Percentiles rank a stretch among this genome's conserved stretches.
phyloP scores from a whole-genome alignment of 495 filamentous ascomycete species.

The Talaromyces liani region DNA sequence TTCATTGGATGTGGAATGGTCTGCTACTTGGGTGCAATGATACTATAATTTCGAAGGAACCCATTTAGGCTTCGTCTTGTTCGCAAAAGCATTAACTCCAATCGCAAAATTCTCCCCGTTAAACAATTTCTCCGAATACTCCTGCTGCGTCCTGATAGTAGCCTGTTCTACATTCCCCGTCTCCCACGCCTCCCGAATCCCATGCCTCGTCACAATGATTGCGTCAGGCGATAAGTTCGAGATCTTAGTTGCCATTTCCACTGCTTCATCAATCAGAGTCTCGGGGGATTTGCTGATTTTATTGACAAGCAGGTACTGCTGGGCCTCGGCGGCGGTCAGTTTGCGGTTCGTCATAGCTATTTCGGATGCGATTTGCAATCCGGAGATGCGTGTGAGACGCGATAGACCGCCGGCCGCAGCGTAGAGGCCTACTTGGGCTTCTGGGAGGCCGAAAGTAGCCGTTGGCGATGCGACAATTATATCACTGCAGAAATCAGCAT shows the following conservation, averaged over 20 bases:
- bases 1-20: background rate
- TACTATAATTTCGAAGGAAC: conserved; percentile 42
- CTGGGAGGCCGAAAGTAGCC: conserved; percentile 55
- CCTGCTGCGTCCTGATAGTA: conserved; percentile 44
- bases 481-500: conserved; percentile 32
- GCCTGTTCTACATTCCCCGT: conserved; percentile 52
- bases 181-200: conserved; percentile 60
- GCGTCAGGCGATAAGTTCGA: conserved; percentile 55
- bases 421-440: conserved; percentile 58
- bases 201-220: conserved; percentile 57
- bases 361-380: conserved; percentile 58
- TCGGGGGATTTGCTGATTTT: conserved; percentile 47
- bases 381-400: conserved; percentile 52
- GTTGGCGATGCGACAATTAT: conserved; percentile 49
- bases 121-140: conserved; percentile 47
- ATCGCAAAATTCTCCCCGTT: conserved; percentile 66
- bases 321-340: conserved; percentile 47
- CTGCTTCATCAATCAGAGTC: conserved; percentile 27
- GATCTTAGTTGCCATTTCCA: conserved; percentile 18
- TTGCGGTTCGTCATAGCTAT: conserved; percentile 55
- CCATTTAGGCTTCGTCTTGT: conserved; percentile 66
- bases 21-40: background rate
- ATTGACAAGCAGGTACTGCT: conserved; percentile 57
- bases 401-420: conserved; percentile 61
- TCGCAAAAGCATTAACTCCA: conserved; percentile 67